Evolutionary conservation across 371 early-diverging fungal genomes (phyloP), one percentile per base, ranked within the genome.

Genomic region (Mortierella sp.): DNA sequence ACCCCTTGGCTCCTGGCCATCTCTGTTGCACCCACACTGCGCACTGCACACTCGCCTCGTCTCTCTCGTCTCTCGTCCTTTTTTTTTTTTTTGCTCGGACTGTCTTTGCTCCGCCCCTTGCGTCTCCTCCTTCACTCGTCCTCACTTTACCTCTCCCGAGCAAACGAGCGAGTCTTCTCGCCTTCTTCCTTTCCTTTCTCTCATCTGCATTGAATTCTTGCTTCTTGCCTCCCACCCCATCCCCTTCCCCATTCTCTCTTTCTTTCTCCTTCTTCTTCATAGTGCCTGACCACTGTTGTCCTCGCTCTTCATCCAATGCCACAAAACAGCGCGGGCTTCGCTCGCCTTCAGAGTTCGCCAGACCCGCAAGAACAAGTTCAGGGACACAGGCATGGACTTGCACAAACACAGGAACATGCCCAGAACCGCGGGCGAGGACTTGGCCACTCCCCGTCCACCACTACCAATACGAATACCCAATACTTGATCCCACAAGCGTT

Each of bases 271-370:
- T 30, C 21, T 56, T 19, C 15, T 47, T 23, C 37, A 6, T 19
- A 21, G 7, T 37, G n/a, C 45, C 46, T 37, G 37, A 7, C 51
- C n/a, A 37, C 37, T 30, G 19, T 29, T 26, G 43, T 4, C 21
- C 14, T 45, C 53, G 14, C 12, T 19, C 6, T 11, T 18, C 53
- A 26, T n/a, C 46, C 5, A 53, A 62, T 63, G 58, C 58, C 66
- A 9, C 46, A 59, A 5, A 29, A 21, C 14, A 28, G 18, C 18
- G 48, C 66, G 7, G 60, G 46, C 14, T 45, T 60, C 53, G 14
- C 60, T 21, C 67, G 60, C 11, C 60, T 55, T 19, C 60, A 67
- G 19, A 37, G 37, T 37, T 3, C 37, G 5, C 37, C 37, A 37
- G 37, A 37, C 9, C 9, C 37, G 3, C 37, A 37, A 37, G 37